These are phyloP conservation scores for Gonium pectorale DNA, from an alignment of 139 green algal genomes.

Conservation along the genomic window DNA sequence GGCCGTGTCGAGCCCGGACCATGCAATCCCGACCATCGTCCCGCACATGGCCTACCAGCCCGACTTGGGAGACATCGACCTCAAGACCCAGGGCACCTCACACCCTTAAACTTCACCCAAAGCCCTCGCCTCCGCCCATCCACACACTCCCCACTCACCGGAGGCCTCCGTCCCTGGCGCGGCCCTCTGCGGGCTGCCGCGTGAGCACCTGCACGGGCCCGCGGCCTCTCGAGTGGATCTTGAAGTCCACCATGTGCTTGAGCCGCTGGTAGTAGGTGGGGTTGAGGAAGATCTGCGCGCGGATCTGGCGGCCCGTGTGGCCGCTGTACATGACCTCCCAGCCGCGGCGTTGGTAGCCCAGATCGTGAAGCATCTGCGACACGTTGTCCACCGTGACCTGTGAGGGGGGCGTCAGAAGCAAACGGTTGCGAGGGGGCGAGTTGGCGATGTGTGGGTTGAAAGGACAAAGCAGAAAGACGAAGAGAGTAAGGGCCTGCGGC, in stretches of 20 bases:
- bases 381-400: constrained; percentile 96
- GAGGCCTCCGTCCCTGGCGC: constrained; percentile 95
- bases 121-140: background rate
- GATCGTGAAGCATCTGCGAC: constrained; percentile 86
- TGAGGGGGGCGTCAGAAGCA: background rate
- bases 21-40: too few species aligned
- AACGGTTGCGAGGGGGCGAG: background rate
- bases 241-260: constrained; percentile 99
- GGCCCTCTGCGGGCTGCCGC: constrained; percentile 95
- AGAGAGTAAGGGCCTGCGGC: too few species aligned
- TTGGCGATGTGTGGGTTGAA: too few species aligned
- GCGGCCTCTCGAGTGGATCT: constrained; percentile 93
- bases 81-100: too few species aligned
- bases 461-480: too few species aligned
- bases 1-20: too few species aligned
- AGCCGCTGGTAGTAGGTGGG: constrained; percentile 99
- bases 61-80: too few species aligned
- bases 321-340: constrained; percentile 98
- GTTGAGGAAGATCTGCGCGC: constrained; percentile 93
- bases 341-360: constrained; percentile 77
- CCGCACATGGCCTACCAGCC: too few species aligned
- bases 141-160: constrained; percentile 48
- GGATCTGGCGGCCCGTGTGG: constrained; percentile 86
- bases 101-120: too few species aligned
- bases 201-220: constrained; percentile 96